Evolutionary conservation across 2,329 filamentous ascomycete genomes (phyloP), one percentile per base, ranked within the genome.

Genomic region (Cladosporium cucumerinum): DNA sequence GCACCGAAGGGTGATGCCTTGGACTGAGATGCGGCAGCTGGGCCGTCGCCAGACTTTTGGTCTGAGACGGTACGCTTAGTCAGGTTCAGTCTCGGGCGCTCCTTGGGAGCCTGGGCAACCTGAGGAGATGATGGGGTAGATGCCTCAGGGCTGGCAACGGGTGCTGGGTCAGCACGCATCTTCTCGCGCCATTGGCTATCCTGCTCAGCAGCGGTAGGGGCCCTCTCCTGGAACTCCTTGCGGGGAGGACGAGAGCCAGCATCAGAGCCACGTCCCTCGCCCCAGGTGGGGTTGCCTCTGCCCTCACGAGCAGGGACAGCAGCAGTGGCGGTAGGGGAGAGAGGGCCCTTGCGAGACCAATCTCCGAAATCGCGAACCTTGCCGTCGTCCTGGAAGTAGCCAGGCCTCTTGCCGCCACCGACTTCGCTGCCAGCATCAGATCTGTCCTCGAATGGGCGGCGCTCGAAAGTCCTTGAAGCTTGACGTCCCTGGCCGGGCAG

Each of bases 1-100:
- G 91, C 93, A 73, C 95, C 95, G 76, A 99, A 99, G 48, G 93
- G 93, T 78, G 90, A 98, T 28, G 93, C 86, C 82, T 97, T 98
- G 49, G 91, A 82, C 73, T 95, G 90, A 32, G 80, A 75, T 21
- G 71, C 66, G 18, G 73, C 65, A 49, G 70, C 66, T 30, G 76
- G 72, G 14, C 73, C 74, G 11, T 82, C 77, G 62, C 74, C 75
- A 18, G 82, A 74, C 12, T 87, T 82, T 26, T 87, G 84, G 72
- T 96, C 93, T 0, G 93, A 89, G 14, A 97, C 91, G 4, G 93
- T 97, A 71, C 95, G 88, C 85, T 98, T 98, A 69, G 88, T 82
- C 28, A 99, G 86, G 78, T 98, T 95, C 73, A 99, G 81, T 75
- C 86, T 92, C 34, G 95, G 95, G 66, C 95, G 89, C 63, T 82